Evolutionary conservation across 441 rosid genomes (phyloP).

Genomic region (Rhodomyrtus psidioides): DNA sequence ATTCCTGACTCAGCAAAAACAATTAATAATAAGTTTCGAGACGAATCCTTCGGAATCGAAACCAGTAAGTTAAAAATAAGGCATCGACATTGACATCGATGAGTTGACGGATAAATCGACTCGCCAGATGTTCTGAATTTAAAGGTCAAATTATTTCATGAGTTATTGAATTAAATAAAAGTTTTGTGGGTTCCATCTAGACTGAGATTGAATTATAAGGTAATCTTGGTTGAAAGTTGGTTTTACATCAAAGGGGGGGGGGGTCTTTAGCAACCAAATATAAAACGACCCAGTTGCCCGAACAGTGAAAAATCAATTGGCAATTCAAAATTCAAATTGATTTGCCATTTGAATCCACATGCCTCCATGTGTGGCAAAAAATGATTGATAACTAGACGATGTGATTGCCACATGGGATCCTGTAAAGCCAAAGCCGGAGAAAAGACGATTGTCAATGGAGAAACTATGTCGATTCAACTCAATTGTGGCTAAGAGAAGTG

Average conservation of each 20-base stretch:
- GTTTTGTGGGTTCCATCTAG: background rate
- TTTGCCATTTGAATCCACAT: background rate
- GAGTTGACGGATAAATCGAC: background rate
- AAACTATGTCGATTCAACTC: background rate
- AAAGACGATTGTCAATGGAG: background rate
- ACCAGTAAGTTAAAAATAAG: background rate
- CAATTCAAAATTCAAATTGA: background rate
- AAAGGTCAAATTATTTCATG: background rate
- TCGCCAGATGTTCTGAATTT: background rate
- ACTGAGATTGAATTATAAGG: background rate
- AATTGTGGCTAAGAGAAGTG: background rate
- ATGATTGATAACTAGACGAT: background rate
- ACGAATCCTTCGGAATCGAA: background rate
- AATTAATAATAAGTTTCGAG: too few relatives aligned
- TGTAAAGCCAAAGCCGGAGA: background rate
- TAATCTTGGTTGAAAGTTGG: background rate
- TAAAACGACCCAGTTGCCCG: background rate
- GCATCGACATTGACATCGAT: background rate
- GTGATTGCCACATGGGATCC: background rate
- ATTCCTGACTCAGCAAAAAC: background rate
- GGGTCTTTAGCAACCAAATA: background rate
- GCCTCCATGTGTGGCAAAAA: background rate
- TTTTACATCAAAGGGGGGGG: background rate
- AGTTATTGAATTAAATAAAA: background rate
- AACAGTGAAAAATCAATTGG: background rate